Conservation (phyloP, 768 basidiomycete species). For the Wakefieldia striispora region DNA sequence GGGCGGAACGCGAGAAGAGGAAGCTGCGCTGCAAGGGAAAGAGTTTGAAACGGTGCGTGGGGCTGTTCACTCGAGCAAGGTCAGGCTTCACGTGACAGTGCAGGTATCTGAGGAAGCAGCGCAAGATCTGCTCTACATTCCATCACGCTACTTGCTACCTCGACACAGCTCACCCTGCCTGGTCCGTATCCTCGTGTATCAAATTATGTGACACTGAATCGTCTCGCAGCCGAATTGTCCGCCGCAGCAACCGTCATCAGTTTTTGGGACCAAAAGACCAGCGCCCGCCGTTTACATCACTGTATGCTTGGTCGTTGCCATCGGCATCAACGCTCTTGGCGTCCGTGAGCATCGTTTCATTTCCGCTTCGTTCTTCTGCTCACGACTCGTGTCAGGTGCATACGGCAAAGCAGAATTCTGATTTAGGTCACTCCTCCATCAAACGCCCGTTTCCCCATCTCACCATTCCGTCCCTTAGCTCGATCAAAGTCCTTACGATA, state of each 20-base stretch:
- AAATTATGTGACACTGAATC: constrained; percentile 1
- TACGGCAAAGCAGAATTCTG: constrained; percentile 51
- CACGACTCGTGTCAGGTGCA: constrained; percentile 23
- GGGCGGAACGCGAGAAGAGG: constrained; percentile 52
- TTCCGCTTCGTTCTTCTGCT: background rate
- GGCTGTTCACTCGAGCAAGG: background rate
- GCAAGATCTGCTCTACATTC: too few species aligned
- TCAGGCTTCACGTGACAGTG: background rate
- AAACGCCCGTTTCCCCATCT: background rate
- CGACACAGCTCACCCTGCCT: constrained; percentile 23
- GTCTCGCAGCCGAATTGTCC: constrained; percentile 40
- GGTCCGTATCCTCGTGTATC: constrained; percentile 10
- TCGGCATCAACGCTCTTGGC: constrained; percentile 44
- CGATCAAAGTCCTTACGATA: constrained; percentile 53
- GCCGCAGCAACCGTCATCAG: constrained; percentile 51
- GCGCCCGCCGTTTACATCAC: constrained; percentile 51
- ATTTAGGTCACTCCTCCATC: constrained; percentile 33
- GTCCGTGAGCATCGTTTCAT: constrained; percentile 27
- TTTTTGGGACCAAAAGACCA: constrained; percentile 43
- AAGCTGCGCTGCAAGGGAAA: constrained; percentile 88
- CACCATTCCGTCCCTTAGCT: constrained; percentile 24
- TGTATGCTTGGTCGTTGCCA: constrained; percentile 49
- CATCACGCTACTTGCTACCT: background rate
- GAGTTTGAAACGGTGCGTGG: constrained; percentile 68
- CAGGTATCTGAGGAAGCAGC: constrained; percentile 78